Base-by-base conservation (phyloP, 345 rosid genomes). In the Eucalyptus viminalis region DNA sequence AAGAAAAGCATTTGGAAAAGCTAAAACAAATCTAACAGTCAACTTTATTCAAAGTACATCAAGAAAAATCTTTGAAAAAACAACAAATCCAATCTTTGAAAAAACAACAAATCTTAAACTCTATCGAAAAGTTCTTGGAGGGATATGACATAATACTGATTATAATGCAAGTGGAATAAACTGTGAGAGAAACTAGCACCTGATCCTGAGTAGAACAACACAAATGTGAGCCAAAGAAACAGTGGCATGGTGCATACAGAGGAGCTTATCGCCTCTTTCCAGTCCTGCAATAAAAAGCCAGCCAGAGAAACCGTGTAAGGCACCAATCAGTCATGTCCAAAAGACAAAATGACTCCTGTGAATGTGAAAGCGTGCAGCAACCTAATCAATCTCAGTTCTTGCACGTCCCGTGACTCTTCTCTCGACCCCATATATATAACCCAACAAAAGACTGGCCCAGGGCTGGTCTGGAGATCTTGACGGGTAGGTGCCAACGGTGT, bases 371-470 rank as follows among this genome's bases (percentile, higher is more conserved):
- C 80, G 44, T 69, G 24, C 83, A 72, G 83, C 45, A 72, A 72
- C 45, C 83, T 19, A 22, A 72, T 19, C 81, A 37, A 37, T 37
- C 45, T 17, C 81, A 10, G 81, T 37, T 72, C 24, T 72, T 72
- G 45, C 81, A 11, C 22, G 81, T 37, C 81, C 81, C 81, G 81
- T 72, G 81, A 72, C 81, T 72, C 81, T 92, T 91, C 58, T 80
- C 90, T 89, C 87, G 15, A 72, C 86, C 91, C 90, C 90, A 53
- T 92, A 87, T 91, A 67, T 91, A 44, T 31, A 49, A 86, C 40
- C 19, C 54, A 76, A 69, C 56, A 37, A 85, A 89, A 81, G 16
- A 49, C 31, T 12, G 53, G 87, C 87, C 80, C 45, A 37, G 44
- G 12, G 13, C 83, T 72, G 45, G 45, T 72, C 45, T 37, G 27